A percentile compares a stretch with the other conserved stretches of the same genome.
These are phyloP conservation scores for Colletotrichum limetticola DNA, from an alignment of 2,329 filamentous ascomycete genomes.

Conservation along the genomic window DNA sequence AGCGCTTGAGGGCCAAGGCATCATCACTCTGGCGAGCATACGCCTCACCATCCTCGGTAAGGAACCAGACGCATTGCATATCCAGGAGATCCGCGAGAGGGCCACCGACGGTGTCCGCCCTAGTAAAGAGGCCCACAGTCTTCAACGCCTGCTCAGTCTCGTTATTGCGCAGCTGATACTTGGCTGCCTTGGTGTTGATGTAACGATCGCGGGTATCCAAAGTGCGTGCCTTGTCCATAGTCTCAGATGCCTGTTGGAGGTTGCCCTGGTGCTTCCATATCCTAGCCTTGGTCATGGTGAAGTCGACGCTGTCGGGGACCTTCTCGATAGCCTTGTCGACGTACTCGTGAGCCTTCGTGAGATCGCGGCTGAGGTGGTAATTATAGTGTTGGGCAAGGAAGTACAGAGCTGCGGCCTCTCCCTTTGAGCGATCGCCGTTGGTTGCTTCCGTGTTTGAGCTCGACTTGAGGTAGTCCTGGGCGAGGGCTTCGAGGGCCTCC, in stretches of 20 bases:
- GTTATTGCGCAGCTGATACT: constrained; percentile 94
- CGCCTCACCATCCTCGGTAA: constrained; percentile 94
- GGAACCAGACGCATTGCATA: constrained; percentile 98
- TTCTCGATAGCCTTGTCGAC: constrained; percentile 86
- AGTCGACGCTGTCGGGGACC: constrained; percentile 85
- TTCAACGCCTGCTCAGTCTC: constrained; percentile 87
- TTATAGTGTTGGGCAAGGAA: constrained; percentile 98
- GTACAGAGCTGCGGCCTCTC: constrained; percentile 84
- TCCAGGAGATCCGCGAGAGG: constrained; percentile 92
- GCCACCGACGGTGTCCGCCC: constrained; percentile 88
- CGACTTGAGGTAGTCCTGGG: constrained; percentile 79
- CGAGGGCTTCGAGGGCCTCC: constrained; percentile 78
- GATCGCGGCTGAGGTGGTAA: constrained; percentile 86
- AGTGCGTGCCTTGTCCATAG: constrained; percentile 87
- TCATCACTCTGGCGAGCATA: constrained; percentile 85
- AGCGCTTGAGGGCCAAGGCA: constrained; percentile 90
- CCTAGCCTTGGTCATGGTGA: constrained; percentile 93
- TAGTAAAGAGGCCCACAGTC: constrained; percentile 93
- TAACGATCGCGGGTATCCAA: constrained; percentile 93
- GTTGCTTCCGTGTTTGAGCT: constrained; percentile 55
- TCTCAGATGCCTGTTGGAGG: constrained; percentile 79
- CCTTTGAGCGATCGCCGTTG: constrained; percentile 63
- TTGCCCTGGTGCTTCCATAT: constrained; percentile 94
- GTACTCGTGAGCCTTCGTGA: constrained; percentile 82
- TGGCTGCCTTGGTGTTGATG: constrained; percentile 98